A percentile compares a stretch with the other conserved stretches of the same genome.
These are phyloP conservation scores for Hibiscus syriacus DNA, from an alignment of 345 rosid species.

Conservation along the genomic window DNA sequence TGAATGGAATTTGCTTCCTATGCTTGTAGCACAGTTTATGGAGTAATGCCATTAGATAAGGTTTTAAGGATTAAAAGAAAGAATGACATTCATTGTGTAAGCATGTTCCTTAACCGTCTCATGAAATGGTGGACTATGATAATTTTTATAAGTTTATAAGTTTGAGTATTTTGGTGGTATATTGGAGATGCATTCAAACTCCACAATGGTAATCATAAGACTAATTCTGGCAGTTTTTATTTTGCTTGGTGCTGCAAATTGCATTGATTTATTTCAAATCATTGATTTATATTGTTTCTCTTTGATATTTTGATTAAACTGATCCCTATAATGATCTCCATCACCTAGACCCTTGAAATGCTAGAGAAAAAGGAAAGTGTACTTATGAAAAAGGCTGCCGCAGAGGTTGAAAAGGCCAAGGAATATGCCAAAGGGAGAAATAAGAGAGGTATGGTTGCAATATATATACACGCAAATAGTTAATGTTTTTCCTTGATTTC, in stretches of 20 bases:
- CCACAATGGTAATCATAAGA: background rate
- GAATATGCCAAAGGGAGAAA: slow-evolving; percentile 50
- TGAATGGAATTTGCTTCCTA: background rate
- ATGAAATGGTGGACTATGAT: background rate
- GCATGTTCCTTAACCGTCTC: background rate
- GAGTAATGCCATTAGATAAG: background rate
- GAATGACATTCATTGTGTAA: background rate
- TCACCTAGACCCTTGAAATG: slow-evolving; percentile 72
- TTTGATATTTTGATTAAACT: background rate
- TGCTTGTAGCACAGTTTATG: background rate
- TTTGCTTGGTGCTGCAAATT: background rate
- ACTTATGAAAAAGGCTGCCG: slow-evolving; percentile 55
- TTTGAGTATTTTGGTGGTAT: background rate
- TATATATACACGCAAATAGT: background rate
- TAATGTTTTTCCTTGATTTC: background rate
- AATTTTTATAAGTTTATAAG: background rate
- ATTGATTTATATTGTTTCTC: background rate
- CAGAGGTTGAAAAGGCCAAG: slow-evolving; percentile 65
- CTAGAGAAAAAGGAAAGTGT: slow-evolving; percentile 86
- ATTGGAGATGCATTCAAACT: background rate
- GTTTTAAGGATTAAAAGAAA: background rate
- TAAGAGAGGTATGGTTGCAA: slow-evolving; percentile 54
- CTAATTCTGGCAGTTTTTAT: background rate
- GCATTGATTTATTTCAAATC: background rate
- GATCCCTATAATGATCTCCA: background rate